Base-by-base conservation (phyloP, 768 basidiomycete species). In the Solioccasus polychromus region DNA sequence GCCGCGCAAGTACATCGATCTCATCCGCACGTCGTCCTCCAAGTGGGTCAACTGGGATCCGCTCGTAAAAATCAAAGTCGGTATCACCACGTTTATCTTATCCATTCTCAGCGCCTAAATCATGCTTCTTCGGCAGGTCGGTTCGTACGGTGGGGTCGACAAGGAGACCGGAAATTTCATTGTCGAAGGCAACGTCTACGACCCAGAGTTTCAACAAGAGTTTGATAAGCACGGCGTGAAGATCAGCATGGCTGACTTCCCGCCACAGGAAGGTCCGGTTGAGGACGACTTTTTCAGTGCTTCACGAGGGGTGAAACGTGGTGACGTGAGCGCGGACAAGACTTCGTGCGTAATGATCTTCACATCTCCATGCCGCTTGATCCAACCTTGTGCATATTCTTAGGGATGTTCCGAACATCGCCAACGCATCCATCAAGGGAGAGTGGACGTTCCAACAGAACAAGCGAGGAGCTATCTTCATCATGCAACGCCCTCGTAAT, bases 41-140 rank as follows among this genome's bases (percentile, higher is more conserved):
- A 70, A 70, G 48, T 70, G 62, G 64, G 65, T 66, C 20, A 71
- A 62, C 34, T 70, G 69, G 68, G 66, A 71, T 32, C 67, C 68
- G 0, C 59, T 58, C 8, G 51, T 51, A 25, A 42, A 43, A 20
- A 50, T 67, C 39, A 39, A 50, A 42, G 68, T 66, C 31, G 22
- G 60, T 51, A 17, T 42, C 35, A 12, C 31, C 24, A 1, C n/a
- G 4, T 3, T 30, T 3, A 28, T 38, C 5, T 19, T 17, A 4
- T 26, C 17, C 23, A 35, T 38, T 29, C 11, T 5, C 19, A 3
- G 7, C 18, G 11, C 24, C 29, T 48, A 17, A 55, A 24, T 35
- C 3, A 2, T 8, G 12, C 39, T 36, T 19, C 34, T 8, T 35
- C 12, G 8, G 8, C 37, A 70, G 69, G 66, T 70, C 11, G 69